Conservation (phyloP, 768 basidiomycete genomes). For the Agrocybe praecox region DNA sequence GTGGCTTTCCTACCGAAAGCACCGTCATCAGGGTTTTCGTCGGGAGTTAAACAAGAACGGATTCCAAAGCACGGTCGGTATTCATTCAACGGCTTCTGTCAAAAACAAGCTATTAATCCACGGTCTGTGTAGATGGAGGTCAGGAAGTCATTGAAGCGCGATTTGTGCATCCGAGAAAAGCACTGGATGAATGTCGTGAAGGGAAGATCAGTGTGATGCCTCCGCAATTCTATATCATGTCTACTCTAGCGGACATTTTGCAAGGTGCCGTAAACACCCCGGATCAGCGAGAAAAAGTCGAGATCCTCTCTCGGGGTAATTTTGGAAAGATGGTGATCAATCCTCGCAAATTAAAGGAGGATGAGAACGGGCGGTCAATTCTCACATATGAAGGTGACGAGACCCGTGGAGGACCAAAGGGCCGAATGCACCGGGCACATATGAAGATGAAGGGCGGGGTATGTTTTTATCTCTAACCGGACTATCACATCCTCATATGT, state of each 20-base stretch:
- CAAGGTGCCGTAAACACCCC: slow-evolving; percentile 39
- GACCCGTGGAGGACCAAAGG: slow-evolving; percentile 58
- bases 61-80: slow-evolving; percentile 58
- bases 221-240: slow-evolving; percentile 73
- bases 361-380: slow-evolving; percentile 45
- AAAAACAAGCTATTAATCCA: background rate
- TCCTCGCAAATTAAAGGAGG: slow-evolving; percentile 43
- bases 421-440: slow-evolving; percentile 60
- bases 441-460: slow-evolving; percentile 56
- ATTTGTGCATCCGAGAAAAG: slow-evolving; percentile 60
- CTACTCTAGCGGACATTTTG: slow-evolving; percentile 59
- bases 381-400: slow-evolving; percentile 76
- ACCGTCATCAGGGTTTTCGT: slow-evolving; percentile 48
- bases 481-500: background rate
- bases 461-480: slow-evolving; percentile 23
- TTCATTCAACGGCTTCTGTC: background rate
- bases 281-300: slow-evolving; percentile 48
- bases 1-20: slow-evolving; percentile 57
- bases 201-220: slow-evolving; percentile 66
- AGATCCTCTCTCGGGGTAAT: slow-evolving; percentile 47
- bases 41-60: slow-evolving; percentile 56
- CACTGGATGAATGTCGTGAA: slow-evolving; percentile 52
- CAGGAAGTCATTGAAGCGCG: slow-evolving; percentile 70
- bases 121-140: slow-evolving; percentile 49
- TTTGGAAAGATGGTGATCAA: slow-evolving; percentile 69